Conservation (phyloP, 306 rosid genomes). For the Phaseolus lunatus region DNA sequence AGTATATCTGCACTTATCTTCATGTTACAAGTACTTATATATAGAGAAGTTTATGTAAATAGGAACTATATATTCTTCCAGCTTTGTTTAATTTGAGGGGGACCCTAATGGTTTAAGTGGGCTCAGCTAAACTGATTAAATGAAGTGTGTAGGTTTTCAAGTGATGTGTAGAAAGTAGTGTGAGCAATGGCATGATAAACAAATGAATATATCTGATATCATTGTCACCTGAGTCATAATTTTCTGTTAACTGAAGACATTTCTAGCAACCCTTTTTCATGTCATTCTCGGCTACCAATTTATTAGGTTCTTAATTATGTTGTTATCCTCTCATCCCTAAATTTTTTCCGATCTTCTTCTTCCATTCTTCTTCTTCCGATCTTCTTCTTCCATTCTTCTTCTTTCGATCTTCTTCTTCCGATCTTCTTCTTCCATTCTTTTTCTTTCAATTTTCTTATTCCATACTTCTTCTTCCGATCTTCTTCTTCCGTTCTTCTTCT, state of each 20-base stretch:
- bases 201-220: slow-evolving; percentile 2
- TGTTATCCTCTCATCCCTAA: background rate
- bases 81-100: background rate
- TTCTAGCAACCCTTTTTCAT: background rate
- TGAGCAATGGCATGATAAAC: background rate
- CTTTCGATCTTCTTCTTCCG: no score
- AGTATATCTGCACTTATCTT: slow-evolving; percentile 46
- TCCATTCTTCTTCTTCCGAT: no score
- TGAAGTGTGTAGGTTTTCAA: slow-evolving; percentile 5
- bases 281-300: background rate
- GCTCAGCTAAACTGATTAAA: slow-evolving; percentile 5
- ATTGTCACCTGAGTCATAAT: background rate
- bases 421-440: no score
- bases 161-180: background rate
- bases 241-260: background rate
- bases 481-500: no score
- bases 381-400: no score
- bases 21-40: background rate
- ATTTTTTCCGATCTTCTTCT: no score
- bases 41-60: background rate
- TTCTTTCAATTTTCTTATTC: no score
- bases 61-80: background rate
- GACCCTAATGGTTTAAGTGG: background rate
- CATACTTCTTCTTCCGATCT: no score
- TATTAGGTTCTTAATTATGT: background rate